phyloP scores from a whole-genome alignment of 192 early-diverging fungal genomes.

The Coemansia brasiliensis region DNA sequence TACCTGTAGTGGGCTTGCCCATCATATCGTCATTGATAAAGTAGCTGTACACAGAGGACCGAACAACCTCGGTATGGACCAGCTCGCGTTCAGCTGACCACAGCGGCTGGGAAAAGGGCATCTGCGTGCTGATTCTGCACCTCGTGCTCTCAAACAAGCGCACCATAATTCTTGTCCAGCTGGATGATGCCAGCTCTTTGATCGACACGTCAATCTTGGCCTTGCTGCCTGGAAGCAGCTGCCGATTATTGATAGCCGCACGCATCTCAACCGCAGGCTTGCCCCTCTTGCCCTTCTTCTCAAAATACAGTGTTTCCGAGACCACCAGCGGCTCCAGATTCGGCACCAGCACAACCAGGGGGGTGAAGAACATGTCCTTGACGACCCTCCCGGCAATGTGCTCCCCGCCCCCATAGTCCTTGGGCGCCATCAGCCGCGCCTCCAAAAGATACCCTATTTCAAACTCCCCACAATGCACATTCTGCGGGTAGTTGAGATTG shows the following conservation, averaged over 20 bases:
- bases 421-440: slow-evolving; percentile 26
- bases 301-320: slow-evolving; percentile 45
- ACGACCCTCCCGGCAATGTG: slow-evolving; percentile 18
- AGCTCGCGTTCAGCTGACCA: slow-evolving; percentile 46
- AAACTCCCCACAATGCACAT: slow-evolving; percentile 23
- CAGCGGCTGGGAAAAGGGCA: slow-evolving; percentile 26
- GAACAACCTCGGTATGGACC: slow-evolving; percentile 26
- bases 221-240: slow-evolving; percentile 37
- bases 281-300: slow-evolving; percentile 48
- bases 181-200: slow-evolving; percentile 43
- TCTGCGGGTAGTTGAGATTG: slow-evolving; percentile 52
- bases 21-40: slow-evolving; percentile 37
- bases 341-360: slow-evolving; percentile 29
- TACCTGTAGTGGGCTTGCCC: slow-evolving; percentile 23
- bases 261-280: slow-evolving; percentile 47
- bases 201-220: slow-evolving; percentile 39
- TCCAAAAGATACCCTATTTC: slow-evolving; percentile 31
- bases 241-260: slow-evolving; percentile 17
- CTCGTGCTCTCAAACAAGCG: slow-evolving; percentile 43
- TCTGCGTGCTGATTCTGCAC: slow-evolving; percentile 23
- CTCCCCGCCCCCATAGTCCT: slow-evolving; percentile 26
- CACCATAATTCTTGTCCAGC: slow-evolving; percentile 39
- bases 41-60: slow-evolving; percentile 52
- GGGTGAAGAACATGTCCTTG: slow-evolving; percentile 39
- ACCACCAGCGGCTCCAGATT: slow-evolving; percentile 15